These are phyloP conservation scores for Chaetomidium leptoderma DNA, from an alignment of 495 filamentous ascomycete genomes.

Conservation along the genomic window DNA sequence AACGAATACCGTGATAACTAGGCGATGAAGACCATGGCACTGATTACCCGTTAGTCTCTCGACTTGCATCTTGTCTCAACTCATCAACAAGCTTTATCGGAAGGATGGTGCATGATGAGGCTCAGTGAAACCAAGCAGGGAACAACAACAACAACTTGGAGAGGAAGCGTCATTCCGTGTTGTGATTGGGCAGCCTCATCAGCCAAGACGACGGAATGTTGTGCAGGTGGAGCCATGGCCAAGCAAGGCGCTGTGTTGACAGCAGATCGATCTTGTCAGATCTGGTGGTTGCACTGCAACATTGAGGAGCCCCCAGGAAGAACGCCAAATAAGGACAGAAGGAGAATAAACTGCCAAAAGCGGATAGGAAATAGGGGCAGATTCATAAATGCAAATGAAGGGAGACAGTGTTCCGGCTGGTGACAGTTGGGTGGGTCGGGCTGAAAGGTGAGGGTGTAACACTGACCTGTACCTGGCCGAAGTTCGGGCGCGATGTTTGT, in stretches of 20 bases:
- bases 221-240: background rate
- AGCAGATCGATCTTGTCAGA: background rate
- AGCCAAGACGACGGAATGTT: background rate
- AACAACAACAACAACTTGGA: background rate
- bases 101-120: background rate
- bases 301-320: background rate
- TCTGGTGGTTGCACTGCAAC: constrained; percentile 7
- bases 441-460: constrained; percentile 3
- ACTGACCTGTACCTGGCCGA: constrained; percentile 13
- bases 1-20: constrained; percentile 17
- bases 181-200: constrained; percentile 9
- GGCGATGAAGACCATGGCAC: constrained; percentile 25
- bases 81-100: too few species aligned
- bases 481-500: background rate
- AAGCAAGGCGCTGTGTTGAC: background rate
- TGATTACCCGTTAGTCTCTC: constrained; percentile 18
- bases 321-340: background rate
- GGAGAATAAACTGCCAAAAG: background rate
- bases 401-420: constrained; percentile 4
- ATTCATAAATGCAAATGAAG: too few species aligned
- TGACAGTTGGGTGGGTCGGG: constrained; percentile 8
- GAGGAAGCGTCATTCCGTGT: background rate
- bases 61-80: constrained; percentile 8
- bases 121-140: background rate
- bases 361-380: background rate